These are phyloP conservation scores for Phlebiopsis gigantea DNA, from an alignment of 768 basidiomycete species.

Conservation along the genomic window DNA sequence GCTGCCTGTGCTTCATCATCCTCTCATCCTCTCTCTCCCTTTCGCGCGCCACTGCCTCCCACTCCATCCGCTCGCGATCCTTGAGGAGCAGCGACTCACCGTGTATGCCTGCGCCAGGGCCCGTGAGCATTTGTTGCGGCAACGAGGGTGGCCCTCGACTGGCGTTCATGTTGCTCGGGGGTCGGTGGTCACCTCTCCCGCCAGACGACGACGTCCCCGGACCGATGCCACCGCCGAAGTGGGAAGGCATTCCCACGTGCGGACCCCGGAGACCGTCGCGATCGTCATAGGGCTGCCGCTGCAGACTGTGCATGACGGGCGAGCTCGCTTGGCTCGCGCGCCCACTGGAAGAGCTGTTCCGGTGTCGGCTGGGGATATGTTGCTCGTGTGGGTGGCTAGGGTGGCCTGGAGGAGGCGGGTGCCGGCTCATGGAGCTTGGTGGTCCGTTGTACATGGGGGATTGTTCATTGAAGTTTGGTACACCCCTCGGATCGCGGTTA, in stretches of 20 bases:
- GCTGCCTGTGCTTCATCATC: slow-evolving; percentile 22
- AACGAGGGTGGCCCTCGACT: background rate
- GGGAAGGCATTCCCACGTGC: slow-evolving; percentile 3
- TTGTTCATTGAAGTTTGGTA: slow-evolving; percentile 19
- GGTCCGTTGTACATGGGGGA: slow-evolving; percentile 27
- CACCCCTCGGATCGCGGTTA: slow-evolving; percentile 10
- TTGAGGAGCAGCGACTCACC: slow-evolving; percentile 7
- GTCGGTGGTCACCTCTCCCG: background rate
- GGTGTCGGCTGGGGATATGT: slow-evolving; percentile 14
- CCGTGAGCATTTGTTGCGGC: slow-evolving; percentile 8
- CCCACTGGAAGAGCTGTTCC: slow-evolving; percentile 13
- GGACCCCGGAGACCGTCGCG: slow-evolving; percentile 10
- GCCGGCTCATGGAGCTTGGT: slow-evolving; percentile 7
- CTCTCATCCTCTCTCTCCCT: slow-evolving; percentile 11
- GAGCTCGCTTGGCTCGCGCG: slow-evolving; percentile 9
- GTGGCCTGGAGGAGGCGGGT: slow-evolving; percentile 12
- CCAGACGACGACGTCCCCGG: background rate
- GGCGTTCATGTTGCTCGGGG: slow-evolving; percentile 8
- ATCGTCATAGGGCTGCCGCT: slow-evolving; percentile 20
- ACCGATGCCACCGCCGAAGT: slow-evolving; percentile 6
- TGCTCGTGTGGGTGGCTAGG: slow-evolving; percentile 5
- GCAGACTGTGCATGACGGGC: slow-evolving; percentile 30
- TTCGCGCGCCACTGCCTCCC: slow-evolving; percentile 15
- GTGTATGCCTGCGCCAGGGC: slow-evolving; percentile 6
- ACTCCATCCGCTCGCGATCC: slow-evolving; percentile 8